Percentiles rank a stretch among this genome's conserved stretches.
These are phyloP conservation scores for Alternaria dauci DNA, from an alignment of 2,329 filamentous ascomycete species.

Conservation along the genomic window DNA sequence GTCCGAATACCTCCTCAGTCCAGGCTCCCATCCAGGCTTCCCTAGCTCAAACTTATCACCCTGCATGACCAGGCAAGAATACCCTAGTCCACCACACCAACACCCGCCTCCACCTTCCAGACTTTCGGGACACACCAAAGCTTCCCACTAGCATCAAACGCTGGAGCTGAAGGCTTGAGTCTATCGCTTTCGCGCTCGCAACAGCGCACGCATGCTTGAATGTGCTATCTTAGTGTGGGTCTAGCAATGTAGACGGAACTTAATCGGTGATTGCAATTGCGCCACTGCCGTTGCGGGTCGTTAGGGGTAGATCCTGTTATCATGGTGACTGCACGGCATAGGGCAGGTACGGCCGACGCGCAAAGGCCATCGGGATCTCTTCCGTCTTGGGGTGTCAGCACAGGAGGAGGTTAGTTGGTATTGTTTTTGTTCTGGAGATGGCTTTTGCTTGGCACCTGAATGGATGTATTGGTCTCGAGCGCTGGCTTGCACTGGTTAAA, in stretches of 20 bases:
- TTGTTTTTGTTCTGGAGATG: background rate
- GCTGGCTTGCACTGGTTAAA: background rate
- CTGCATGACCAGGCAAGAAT: background rate
- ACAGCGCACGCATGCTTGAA: background rate
- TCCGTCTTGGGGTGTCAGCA: background rate
- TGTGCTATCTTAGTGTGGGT: slow-evolving; percentile 2
- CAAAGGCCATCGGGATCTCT: background rate
- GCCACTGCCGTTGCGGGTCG: slow-evolving; percentile 2
- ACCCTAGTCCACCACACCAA: background rate
- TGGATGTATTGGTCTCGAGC: background rate
- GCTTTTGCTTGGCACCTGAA: background rate
- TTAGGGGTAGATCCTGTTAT: background rate
- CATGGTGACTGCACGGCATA: background rate
- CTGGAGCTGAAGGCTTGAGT: background rate
- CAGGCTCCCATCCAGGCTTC: background rate
- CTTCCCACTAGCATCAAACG: background rate
- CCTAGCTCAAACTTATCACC: background rate
- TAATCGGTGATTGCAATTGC: slow-evolving; percentile 4
- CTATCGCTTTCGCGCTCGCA: background rate
- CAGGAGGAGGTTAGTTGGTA: background rate
- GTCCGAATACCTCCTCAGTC: slow-evolving; percentile 3
- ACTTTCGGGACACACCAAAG: background rate
- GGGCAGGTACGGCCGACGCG: background rate
- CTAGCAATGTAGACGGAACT: background rate
- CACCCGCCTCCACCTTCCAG: background rate